These are phyloP conservation scores for Xylariaceae sp. DNA, from an alignment of 2,329 filamentous ascomycete genomes.

Conservation along the genomic window DNA sequence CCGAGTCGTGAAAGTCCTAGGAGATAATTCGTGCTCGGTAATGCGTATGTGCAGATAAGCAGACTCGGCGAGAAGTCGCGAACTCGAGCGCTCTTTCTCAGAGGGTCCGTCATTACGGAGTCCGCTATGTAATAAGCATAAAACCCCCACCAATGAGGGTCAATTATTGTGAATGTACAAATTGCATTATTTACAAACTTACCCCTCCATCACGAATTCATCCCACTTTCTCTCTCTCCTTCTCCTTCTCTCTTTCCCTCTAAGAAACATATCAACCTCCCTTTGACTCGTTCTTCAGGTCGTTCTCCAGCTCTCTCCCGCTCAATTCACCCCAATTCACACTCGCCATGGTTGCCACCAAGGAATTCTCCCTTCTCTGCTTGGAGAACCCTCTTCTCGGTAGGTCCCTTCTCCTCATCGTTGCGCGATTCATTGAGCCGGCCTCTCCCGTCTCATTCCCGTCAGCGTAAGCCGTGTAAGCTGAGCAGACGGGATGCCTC, in stretches of 20 bases:
- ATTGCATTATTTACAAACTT: slow-evolving; percentile 19
- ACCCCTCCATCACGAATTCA: slow-evolving; percentile 27
- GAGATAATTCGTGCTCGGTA: not conserved
- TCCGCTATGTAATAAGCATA: not conserved
- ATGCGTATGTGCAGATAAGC: not conserved
- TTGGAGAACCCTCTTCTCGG: slow-evolving; percentile 97
- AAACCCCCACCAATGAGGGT: not conserved
- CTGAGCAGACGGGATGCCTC: not conserved
- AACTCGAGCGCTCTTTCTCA: no score
- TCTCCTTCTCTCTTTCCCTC: not conserved
- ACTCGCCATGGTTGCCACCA: slow-evolving; percentile 61
- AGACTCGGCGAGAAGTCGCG: no score
- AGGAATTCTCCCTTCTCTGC: slow-evolving; percentile 85
- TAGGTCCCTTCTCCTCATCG: slow-evolving; percentile 38
- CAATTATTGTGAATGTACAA: slow-evolving; percentile 21
- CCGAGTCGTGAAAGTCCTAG: no score
- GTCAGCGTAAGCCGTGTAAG: not conserved
- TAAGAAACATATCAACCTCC: not conserved
- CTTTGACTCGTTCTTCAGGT: not conserved
- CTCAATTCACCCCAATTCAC: slow-evolving; percentile 1
- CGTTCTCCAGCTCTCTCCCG: not conserved
- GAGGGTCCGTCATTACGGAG: no score
- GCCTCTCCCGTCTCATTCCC: slow-evolving; percentile 5
- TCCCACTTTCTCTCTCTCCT: not conserved
- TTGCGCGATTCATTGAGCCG: slow-evolving; percentile 11